Evolutionary conservation across 805 yeast genomes (phyloP), one percentile per base, ranked within the genome.

Genomic region (Ogataea dorogensis): DNA sequence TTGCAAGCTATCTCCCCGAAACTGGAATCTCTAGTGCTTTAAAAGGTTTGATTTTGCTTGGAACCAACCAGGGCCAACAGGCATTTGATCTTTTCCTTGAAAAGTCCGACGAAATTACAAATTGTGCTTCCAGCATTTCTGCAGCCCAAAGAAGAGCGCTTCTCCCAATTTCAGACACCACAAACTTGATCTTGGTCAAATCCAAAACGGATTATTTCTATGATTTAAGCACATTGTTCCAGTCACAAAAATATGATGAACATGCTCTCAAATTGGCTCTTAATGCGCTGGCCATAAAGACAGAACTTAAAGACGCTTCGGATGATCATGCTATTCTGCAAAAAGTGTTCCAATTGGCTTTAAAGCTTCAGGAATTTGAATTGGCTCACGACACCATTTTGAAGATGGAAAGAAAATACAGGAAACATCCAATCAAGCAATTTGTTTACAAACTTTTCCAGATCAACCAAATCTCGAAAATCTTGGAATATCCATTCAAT

Each of bases 401-500:
- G 20, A 52, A 56, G 19, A 56, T 61, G 58, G 38, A 43, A 5
- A 35, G 41, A 10, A 39, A 35, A 11, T 50, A 49, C 25, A 50
- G 56, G 36, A 36, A 38, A 12, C 40, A 38, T 9, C 54, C 59
- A 7, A 48, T 59, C 23, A 54, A 53, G 23, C 57, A 54, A 35
- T 63, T 73, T 37, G 53, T 73, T 10, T 54, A 58, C 31, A 58
- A 58, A 28, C 46, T 73, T 27, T 64, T 68, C 42, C 64, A 64
- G 13, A 50, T 51, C 7, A 69, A 71, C 31, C 59, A 64, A 8
- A 63, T 71, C 5, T 54, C 62, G 22, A 53, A 51, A 28, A 50
- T 79, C 23, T 54, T 66, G 13, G 58, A 63, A 13, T 68, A 64
- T 38, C 69, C 72, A 26, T 71, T 75, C 38, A 48, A 61, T 6